Conservation (phyloP, 2,329 filamentous ascomycete genomes). For the Hypomyces rosellus region DNA sequence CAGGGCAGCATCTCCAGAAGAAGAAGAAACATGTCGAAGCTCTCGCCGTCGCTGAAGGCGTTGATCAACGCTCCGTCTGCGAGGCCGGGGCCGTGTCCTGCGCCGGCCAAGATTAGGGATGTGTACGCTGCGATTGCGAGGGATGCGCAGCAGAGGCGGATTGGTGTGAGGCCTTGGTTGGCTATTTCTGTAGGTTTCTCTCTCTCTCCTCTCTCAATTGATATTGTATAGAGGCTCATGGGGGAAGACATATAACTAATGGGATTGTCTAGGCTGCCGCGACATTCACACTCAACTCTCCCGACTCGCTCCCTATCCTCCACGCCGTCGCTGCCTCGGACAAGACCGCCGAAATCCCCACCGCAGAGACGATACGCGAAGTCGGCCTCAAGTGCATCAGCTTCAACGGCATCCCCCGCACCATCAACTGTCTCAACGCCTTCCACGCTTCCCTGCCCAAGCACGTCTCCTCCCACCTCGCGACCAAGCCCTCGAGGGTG, state of each 20-base stretch:
- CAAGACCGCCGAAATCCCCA: constrained; percentile 29
- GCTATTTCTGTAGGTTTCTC: constrained; percentile 49
- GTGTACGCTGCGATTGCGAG: constrained; percentile 59
- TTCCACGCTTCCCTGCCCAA: constrained; percentile 59
- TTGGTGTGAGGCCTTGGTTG: constrained; percentile 60
- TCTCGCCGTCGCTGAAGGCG: constrained; percentile 64
- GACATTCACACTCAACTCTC: constrained; percentile 82
- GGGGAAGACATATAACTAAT: too few relatives aligned
- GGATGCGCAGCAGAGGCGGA: constrained; percentile 55
- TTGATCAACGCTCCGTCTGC: constrained; percentile 67
- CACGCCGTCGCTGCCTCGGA: constrained; percentile 42
- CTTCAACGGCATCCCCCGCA: constrained; percentile 76
- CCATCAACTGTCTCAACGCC: constrained; percentile 73
- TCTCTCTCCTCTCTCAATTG: background rate
- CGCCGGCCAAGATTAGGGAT: constrained; percentile 55
- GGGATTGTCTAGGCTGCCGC: constrained; percentile 56
- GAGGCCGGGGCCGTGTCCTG: constrained; percentile 57
- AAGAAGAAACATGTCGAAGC: constrained; percentile 57
- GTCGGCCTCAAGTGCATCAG: constrained; percentile 71
- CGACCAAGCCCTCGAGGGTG: constrained; percentile 49
- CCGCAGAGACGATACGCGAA: constrained; percentile 68
- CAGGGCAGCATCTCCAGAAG: background rate
- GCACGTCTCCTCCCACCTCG: constrained; percentile 47
- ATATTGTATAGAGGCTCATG: too few relatives aligned
- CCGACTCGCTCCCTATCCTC: constrained; percentile 62